Percentiles rank a stretch among this genome's conserved stretches.
phyloP scores from a whole-genome alignment of 129 eudicot species.

The Oenanthe sinensis region DNA sequence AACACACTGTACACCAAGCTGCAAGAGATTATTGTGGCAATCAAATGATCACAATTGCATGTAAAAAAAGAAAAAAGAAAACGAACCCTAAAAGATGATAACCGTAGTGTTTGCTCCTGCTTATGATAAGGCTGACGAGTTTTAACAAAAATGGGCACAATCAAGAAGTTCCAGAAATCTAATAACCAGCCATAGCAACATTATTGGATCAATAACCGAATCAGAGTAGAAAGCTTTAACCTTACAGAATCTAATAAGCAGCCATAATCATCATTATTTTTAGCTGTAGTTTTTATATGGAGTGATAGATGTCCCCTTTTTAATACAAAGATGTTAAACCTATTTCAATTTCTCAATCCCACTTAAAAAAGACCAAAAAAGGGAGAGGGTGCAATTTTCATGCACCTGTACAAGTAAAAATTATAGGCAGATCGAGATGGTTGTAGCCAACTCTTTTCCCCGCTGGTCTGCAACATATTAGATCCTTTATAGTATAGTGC shows the following conservation, averaged over 20 bases:
- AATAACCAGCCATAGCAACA: background rate
- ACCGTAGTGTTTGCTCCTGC: background rate
- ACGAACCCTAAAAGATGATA: background rate
- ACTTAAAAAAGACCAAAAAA: background rate
- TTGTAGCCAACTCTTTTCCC: background rate
- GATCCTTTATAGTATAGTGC: background rate
- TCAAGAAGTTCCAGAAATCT: background rate
- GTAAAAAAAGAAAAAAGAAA: background rate
- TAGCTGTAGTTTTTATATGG: background rate
- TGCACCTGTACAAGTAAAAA: background rate
- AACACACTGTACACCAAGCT: background rate
- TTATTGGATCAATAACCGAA: background rate
- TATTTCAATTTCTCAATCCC: background rate
- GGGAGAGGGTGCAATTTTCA: background rate
- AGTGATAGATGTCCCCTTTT: background rate
- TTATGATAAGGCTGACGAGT: too few relatives aligned
- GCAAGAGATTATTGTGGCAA: too few relatives aligned
- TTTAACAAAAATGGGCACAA: too few relatives aligned
- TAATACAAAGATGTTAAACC: background rate
- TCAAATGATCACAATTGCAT: background rate
- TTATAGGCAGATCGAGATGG: background rate
- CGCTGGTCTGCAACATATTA: background rate
- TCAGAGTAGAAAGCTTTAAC: background rate
- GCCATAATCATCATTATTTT: background rate
- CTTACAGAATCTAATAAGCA: too few relatives aligned